A percentile compares a stretch with the other conserved stretches of the same genome.
Evolutionary conservation across 148 eudicot genomes (phyloP).

Genomic region (Rhododendron henanense): DNA sequence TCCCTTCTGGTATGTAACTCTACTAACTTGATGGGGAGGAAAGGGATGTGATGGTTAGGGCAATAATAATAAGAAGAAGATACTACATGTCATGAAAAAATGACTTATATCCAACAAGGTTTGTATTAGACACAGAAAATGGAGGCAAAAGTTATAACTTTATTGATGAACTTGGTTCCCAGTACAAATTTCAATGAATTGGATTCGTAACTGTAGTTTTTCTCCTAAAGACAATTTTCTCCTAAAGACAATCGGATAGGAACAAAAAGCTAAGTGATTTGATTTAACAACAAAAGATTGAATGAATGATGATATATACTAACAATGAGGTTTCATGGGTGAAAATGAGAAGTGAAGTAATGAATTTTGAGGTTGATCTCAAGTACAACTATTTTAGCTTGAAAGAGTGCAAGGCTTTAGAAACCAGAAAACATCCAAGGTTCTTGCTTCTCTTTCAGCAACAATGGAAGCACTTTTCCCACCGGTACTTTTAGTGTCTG

Average conservation of each 20-base stretch:
- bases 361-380: conserved; percentile 6
- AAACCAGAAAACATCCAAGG: conserved; percentile 90
- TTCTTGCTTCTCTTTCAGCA: conserved; percentile 48
- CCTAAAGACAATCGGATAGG: neutral
- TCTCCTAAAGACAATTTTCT: too few relatives aligned
- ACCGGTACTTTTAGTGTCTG: conserved; percentile 14
- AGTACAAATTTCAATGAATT: neutral
- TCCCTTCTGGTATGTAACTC: neutral
- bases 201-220: neutral
- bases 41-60: neutral
- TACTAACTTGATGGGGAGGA: neutral
- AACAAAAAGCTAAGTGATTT: neutral
- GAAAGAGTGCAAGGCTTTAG: conserved; percentile 89
- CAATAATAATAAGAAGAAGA: neutral
- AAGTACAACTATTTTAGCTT: conserved; percentile 13
- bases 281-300: neutral
- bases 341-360: conserved; percentile 19
- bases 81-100: neutral
- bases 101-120: neutral
- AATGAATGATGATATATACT: neutral
- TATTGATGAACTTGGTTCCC: conserved; percentile 8
- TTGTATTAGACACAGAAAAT: neutral
- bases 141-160: neutral
- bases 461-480: conserved; percentile 24
- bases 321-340: neutral